Percentiles rank a stretch among this genome's conserved stretches.
Evolutionary conservation across 805 yeast species (phyloP).

Genomic region (Lachancea sp.): DNA sequence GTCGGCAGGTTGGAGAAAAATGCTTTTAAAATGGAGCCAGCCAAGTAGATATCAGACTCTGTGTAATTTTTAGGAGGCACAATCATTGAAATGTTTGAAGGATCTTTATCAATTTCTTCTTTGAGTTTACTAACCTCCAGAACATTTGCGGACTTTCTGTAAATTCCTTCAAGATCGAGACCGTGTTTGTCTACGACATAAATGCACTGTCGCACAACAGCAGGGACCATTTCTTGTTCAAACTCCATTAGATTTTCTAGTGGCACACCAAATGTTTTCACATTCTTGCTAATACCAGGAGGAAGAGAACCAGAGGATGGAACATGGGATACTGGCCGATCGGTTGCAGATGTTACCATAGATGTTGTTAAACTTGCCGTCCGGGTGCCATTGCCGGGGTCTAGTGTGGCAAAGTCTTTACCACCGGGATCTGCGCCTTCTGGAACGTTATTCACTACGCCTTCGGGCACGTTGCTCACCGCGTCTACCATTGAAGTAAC

Average conservation of each 20-base stretch:
- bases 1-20: slow-evolving; percentile 84
- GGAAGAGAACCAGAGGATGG: slow-evolving; percentile 31
- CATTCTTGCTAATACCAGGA: slow-evolving; percentile 33
- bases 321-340: slow-evolving; percentile 30
- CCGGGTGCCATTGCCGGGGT: slow-evolving; percentile 25
- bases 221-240: slow-evolving; percentile 90
- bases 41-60: slow-evolving; percentile 77
- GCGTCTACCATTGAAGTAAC: slow-evolving; percentile 6
- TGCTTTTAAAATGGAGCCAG: slow-evolving; percentile 80
- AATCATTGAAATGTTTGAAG: slow-evolving; percentile 53
- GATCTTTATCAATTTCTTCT: slow-evolving; percentile 67
- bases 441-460: no score
- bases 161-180: slow-evolving; percentile 78
- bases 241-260: slow-evolving; percentile 68
- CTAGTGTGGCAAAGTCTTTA: slow-evolving; percentile 19
- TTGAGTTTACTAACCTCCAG: slow-evolving; percentile 66
- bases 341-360: slow-evolving; percentile 16
- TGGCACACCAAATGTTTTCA: slow-evolving; percentile 73
- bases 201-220: slow-evolving; percentile 82
- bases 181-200: slow-evolving; percentile 83
- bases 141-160: slow-evolving; percentile 76
- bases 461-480: no score
- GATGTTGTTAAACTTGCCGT: slow-evolving; percentile 26
- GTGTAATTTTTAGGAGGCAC: slow-evolving; percentile 50
- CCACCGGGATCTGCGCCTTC: background rate